Evolutionary conservation across 331 rosid genomes (phyloP), one percentile per base, ranked within the genome.

Genomic region (Cydonia oblonga): DNA sequence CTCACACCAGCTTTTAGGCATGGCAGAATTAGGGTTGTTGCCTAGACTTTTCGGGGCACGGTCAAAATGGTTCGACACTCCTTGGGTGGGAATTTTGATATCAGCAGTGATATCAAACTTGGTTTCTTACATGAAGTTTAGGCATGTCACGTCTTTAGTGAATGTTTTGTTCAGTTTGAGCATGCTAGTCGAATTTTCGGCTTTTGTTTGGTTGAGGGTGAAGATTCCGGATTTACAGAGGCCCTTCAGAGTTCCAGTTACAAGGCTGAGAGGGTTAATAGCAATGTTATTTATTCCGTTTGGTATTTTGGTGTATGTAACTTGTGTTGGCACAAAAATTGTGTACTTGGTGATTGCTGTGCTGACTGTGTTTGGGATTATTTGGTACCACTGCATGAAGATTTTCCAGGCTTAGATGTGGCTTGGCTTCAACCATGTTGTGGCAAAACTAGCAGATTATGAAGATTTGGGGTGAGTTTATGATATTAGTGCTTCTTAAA

Each of bases 151-250:
- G 23, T 75, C 90, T 0, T 60, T 86, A 0, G 92, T 81, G 61
- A 90, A 86, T 68, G 81, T 88, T 64, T 79, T 92, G 82, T 86
- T 88, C 56, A 84, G 96, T 83, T 79, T 92, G 80, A 92, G 95
- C 19, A 87, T 86, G 95, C 71, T 90, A 40, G 57, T 92, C 78
- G 97, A 89, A 73, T 86, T 90, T 59, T 84, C 88, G 13, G 77
- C 95, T 64, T 86, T 81, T 33, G 62, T 90, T 35, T 82, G 77
- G 72, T 46, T 89, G 79, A 84, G 96, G 75, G 66, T 73, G 51
- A 91, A 89, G 71, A 73, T 83, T 23, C 93, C 90, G 0, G 2
- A 68, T 7, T 13, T 81, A 44, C 69, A 72, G 18, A 85, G 95
- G 77, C 95, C 96, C 2, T 92, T 76, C 60, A 69, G 53, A 74